Evolutionary conservation across 768 basidiomycete species (phyloP).

Genomic region (Amanita thiersii): DNA sequence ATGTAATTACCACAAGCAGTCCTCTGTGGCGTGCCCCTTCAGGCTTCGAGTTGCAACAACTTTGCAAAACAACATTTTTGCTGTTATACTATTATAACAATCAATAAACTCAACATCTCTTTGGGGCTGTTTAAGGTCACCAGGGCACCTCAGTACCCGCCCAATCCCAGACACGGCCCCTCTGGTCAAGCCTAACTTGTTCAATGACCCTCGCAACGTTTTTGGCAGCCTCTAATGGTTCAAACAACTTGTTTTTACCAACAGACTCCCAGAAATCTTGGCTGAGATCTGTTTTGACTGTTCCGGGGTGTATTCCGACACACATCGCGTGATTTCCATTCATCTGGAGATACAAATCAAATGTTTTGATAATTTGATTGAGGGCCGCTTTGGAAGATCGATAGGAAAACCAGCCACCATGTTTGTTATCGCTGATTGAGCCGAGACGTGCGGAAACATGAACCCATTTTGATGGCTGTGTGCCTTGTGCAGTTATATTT

Average conservation of each 20-base stretch:
- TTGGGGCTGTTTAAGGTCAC: no score
- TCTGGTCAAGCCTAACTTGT: slow-evolving; percentile 26
- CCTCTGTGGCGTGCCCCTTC: no score
- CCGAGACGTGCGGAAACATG: slow-evolving; percentile 55
- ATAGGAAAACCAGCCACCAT: slow-evolving; percentile 59
- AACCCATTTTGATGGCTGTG: slow-evolving; percentile 42
- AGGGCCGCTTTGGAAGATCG: slow-evolving; percentile 55
- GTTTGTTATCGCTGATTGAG: slow-evolving; percentile 47
- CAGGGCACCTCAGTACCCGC: slow-evolving; percentile 40
- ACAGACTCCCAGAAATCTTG: slow-evolving; percentile 41
- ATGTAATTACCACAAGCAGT: no score
- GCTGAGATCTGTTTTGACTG: slow-evolving; percentile 53
- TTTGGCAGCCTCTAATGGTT: slow-evolving; percentile 41
- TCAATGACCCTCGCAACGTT: slow-evolving; percentile 39
- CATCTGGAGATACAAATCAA: slow-evolving; percentile 44
- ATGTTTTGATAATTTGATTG: slow-evolving; percentile 55
- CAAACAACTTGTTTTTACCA: slow-evolving; percentile 30
- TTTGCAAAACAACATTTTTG: no score
- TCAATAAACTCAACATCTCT: no score
- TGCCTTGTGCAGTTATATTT: slow-evolving; percentile 13
- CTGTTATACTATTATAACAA: no score
- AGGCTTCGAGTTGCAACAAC: no score
- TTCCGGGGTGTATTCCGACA: slow-evolving; percentile 52
- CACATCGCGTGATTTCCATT: slow-evolving; percentile 40
- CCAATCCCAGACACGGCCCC: slow-evolving; percentile 54